Percentiles rank a stretch among this genome's conserved stretches.
These are phyloP conservation scores for Brassica rapa DNA, from an alignment of 345 rosid species.

Conservation along the genomic window DNA sequence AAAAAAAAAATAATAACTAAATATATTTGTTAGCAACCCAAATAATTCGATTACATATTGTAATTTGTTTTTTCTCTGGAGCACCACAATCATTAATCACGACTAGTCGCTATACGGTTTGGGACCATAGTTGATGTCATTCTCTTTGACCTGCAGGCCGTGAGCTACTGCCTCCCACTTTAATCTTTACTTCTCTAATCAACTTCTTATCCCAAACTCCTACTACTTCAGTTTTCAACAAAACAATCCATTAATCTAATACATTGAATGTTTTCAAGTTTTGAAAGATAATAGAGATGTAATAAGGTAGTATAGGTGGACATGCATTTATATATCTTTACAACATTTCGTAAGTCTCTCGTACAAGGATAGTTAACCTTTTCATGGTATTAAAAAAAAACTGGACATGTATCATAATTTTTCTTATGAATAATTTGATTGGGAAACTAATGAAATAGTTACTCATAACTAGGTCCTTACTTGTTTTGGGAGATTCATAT, in stretches of 20 bases:
- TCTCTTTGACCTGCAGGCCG: background rate
- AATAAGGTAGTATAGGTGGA: background rate
- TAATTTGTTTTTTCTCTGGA: background rate
- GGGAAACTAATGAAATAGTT: background rate
- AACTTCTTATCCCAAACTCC: background rate
- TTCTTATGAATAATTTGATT: too few relatives aligned
- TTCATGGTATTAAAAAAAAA: too few relatives aligned
- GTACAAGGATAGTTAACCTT: too few relatives aligned
- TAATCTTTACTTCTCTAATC: background rate
- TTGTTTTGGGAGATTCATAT: background rate
- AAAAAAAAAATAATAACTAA: background rate
- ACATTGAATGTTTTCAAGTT: too few relatives aligned
- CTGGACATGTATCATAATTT: too few relatives aligned
- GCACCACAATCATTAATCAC: background rate
- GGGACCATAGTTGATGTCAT: background rate
- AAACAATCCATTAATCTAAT: background rate
- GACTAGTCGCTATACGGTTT: background rate
- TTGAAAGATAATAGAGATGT: too few relatives aligned
- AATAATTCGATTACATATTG: background rate
- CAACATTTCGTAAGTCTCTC: background rate
- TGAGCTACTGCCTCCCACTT: background rate
- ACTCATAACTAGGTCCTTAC: background rate
- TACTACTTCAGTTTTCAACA: background rate
- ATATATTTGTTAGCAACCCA: background rate
- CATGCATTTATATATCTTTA: background rate